Evolutionary conservation across 1,139 yeast species (phyloP).

Genomic region (Scheffersomyces titani): DNA sequence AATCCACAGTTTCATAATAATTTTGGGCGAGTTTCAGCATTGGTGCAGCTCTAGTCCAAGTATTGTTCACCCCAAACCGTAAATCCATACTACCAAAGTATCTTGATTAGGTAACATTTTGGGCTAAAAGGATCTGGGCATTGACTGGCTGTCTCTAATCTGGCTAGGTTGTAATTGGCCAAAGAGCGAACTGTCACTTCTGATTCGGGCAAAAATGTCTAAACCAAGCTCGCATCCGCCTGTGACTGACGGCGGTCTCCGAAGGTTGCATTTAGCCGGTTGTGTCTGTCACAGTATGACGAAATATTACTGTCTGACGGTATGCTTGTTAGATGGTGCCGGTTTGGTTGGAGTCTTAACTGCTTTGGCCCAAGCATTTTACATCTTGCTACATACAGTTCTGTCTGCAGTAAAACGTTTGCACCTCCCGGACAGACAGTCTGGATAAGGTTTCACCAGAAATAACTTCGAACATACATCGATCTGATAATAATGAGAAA

Average conservation of each 20-base stretch:
- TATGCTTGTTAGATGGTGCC: too few species aligned
- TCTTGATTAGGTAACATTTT: not conserved
- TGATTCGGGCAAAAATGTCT: not conserved
- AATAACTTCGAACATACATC: not conserved
- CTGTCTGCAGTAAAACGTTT: not conserved
- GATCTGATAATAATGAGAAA: not conserved
- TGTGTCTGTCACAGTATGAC: not conserved
- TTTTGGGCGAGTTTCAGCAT: not conserved
- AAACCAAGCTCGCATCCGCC: not conserved
- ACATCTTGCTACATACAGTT: not conserved
- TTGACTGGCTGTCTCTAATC: not conserved
- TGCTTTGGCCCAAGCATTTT: not conserved
- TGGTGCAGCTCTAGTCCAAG: not conserved
- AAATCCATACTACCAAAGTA: not conserved
- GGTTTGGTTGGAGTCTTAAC: not conserved
- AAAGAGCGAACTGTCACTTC: not conserved
- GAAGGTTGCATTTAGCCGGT: not conserved
- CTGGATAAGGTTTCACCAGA: not conserved
- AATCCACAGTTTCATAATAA: not conserved
- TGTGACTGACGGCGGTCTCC: not conserved
- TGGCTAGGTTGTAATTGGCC: not conserved
- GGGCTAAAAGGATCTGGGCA: not conserved
- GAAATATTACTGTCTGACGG: too few species aligned
- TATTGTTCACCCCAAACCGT: not conserved
- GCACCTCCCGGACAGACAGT: not conserved